Evolutionary conservation across 108 stramenopile species (phyloP).

Genomic region (Cyclostephanos tholiformis): DNA sequence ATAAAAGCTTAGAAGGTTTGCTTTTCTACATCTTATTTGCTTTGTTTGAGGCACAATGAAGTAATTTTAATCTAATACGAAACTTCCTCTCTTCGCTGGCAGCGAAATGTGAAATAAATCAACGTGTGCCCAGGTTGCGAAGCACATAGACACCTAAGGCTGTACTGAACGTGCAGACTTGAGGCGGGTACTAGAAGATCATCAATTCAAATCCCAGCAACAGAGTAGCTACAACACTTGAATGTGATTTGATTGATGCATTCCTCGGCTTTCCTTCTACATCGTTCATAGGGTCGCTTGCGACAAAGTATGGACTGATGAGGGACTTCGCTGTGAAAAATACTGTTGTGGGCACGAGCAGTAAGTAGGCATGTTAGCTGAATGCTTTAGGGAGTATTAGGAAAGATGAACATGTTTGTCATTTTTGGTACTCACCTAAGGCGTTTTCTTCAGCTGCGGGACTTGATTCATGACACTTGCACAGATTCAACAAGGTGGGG

Average conservation of each 20-base stretch:
- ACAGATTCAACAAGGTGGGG: slow-evolving; percentile 35
- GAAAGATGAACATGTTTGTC: no score
- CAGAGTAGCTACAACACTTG: background rate
- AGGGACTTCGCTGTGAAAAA: slow-evolving; percentile 36
- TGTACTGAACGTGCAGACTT: background rate
- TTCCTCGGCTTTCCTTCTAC: slow-evolving; percentile 2
- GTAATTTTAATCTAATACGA: background rate
- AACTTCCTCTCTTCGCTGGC: background rate
- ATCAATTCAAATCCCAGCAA: background rate
- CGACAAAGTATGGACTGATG: slow-evolving; percentile 24
- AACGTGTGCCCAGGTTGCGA: background rate
- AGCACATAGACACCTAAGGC: background rate
- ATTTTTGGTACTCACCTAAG: background rate
- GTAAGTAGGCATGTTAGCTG: no score
- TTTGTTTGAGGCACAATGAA: background rate
- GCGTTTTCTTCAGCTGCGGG: slow-evolving; percentile 18
- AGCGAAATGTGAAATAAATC: background rate
- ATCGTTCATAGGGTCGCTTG: slow-evolving; percentile 1
- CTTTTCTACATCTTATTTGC: background rate
- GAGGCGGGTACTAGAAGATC: background rate
- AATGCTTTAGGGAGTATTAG: no score
- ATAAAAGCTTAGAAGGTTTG: background rate
- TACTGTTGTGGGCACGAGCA: background rate
- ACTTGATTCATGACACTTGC: slow-evolving; percentile 28
- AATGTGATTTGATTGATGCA: background rate